phyloP scores from a whole-genome alignment of 2,329 filamentous ascomycete genomes.

The Camillea tinctor region DNA sequence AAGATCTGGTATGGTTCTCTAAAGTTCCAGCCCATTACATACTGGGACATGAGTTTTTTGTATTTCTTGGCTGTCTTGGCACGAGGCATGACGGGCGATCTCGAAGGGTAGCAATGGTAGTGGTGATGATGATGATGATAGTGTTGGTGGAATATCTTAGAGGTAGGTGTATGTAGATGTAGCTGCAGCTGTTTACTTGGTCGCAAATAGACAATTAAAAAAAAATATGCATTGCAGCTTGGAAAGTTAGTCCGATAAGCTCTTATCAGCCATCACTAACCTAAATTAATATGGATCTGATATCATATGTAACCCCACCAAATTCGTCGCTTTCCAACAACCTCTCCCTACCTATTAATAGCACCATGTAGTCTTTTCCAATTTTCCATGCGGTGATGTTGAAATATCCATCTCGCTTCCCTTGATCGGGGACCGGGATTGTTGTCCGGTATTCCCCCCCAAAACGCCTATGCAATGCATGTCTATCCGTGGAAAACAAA shows the following conservation, averaged over 20 bases:
- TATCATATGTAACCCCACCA: background rate
- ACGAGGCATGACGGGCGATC: constrained; percentile 25
- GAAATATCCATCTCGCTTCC: too few species aligned
- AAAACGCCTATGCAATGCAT: background rate
- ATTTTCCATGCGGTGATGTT: too few species aligned
- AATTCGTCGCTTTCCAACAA: too few species aligned
- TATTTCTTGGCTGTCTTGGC: constrained; percentile 57
- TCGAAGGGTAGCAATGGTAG: background rate
- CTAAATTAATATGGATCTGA: background rate
- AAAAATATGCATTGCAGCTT: background rate
- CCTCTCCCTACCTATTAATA: too few species aligned
- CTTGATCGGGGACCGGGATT: too few species aligned
- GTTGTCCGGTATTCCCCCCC: background rate
- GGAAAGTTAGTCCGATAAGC: background rate
- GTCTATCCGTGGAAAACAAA: background rate
- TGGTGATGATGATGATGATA: background rate
- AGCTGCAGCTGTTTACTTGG: background rate
- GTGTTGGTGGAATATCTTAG: background rate
- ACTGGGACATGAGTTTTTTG: constrained; percentile 91
- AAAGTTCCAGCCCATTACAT: constrained; percentile 83
- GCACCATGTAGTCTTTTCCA: too few species aligned
- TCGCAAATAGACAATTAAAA: background rate
- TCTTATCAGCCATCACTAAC: background rate
- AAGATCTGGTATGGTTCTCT: constrained; percentile 93
- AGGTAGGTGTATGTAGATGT: too few species aligned